Percentiles rank a stretch among this genome's conserved stretches.
phyloP scores from a whole-genome alignment of 352 stramenopile genomes.

The Elongisporangium senticosum region DNA sequence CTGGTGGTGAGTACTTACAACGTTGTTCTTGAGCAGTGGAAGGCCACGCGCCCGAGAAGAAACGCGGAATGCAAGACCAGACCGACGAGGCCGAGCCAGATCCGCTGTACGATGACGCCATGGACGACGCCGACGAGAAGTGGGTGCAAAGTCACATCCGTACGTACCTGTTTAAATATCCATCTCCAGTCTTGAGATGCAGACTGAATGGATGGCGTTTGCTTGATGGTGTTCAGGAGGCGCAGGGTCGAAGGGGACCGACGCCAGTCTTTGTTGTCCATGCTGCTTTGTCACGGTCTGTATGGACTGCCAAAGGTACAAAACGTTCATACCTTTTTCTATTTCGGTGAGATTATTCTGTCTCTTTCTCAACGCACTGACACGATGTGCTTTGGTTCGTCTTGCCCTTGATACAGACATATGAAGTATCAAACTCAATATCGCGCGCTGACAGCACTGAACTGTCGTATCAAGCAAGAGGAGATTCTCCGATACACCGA shows the following conservation, averaged over 20 bases:
- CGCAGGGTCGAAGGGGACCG: constrained; percentile 15
- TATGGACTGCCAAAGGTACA: constrained; percentile 60
- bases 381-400: neutral
- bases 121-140: constrained; percentile 62
- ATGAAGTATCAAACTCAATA: constrained; percentile 69
- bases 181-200: neutral
- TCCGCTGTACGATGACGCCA: constrained; percentile 54
- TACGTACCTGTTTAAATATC: constrained; percentile 12
- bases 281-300: constrained; percentile 81
- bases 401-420: constrained; percentile 26
- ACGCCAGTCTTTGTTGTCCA: constrained; percentile 65
- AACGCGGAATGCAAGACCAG: constrained; percentile 12
- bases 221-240: constrained; percentile 3
- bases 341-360: neutral
- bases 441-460: constrained; percentile 47
- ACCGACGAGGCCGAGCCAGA: constrained; percentile 27
- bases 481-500: constrained; percentile 54
- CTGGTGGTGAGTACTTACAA: constrained; percentile 5
- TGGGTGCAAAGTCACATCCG: constrained; percentile 67
- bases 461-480: constrained; percentile 67
- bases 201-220: neutral
- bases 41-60: constrained; percentile 31
- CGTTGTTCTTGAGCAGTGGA: constrained; percentile 4
- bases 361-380: neutral
- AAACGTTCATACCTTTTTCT: neutral